Percentiles rank a stretch among this genome's conserved stretches.
These are phyloP conservation scores for Schoenoplectus tabernaemontani DNA, from an alignment of 202 grass and related monocot species.

Conservation along the genomic window DNA sequence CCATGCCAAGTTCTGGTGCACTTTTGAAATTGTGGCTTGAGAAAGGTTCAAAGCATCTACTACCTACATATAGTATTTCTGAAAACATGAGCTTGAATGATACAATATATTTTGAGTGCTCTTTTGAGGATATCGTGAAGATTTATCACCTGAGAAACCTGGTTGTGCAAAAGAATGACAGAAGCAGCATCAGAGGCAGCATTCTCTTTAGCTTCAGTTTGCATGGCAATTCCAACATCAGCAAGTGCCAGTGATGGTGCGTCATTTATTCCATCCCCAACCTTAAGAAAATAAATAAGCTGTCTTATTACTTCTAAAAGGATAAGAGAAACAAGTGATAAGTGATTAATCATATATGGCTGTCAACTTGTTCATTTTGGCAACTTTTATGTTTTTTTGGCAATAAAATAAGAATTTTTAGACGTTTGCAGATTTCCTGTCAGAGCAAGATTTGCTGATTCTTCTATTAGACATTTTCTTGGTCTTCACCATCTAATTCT, in stretches of 20 bases:
- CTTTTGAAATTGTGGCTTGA: slow-evolving; percentile 83
- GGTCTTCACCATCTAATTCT: not conserved
- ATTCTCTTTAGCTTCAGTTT: slow-evolving; percentile 72
- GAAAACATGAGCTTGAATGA: not conserved
- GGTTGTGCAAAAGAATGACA: slow-evolving; percentile 83
- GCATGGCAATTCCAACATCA: slow-evolving; percentile 83
- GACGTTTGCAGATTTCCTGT: not conserved
- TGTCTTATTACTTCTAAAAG: not conserved
- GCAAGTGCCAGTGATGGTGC: slow-evolving; percentile 82
- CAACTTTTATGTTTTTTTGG: not conserved
- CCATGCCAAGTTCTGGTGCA: slow-evolving; percentile 92
- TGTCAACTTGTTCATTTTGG: not conserved
- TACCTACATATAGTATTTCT: slow-evolving; percentile 27
- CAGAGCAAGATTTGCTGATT: not conserved
- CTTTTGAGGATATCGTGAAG: not conserved
- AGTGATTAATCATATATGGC: not conserved
- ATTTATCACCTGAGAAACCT: slow-evolving; percentile 59
- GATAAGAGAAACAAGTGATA: not conserved
- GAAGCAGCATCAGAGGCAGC: slow-evolving; percentile 90
- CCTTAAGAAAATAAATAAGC: slow-evolving; percentile 35
- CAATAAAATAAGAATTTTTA: not conserved
- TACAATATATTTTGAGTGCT: not conserved
- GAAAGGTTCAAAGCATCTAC: slow-evolving; percentile 70
- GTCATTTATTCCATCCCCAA: slow-evolving; percentile 94
- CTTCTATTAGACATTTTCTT: not conserved